Base-by-base conservation (phyloP, 2,329 filamentous ascomycete species). In the Penicillium sp. region DNA sequence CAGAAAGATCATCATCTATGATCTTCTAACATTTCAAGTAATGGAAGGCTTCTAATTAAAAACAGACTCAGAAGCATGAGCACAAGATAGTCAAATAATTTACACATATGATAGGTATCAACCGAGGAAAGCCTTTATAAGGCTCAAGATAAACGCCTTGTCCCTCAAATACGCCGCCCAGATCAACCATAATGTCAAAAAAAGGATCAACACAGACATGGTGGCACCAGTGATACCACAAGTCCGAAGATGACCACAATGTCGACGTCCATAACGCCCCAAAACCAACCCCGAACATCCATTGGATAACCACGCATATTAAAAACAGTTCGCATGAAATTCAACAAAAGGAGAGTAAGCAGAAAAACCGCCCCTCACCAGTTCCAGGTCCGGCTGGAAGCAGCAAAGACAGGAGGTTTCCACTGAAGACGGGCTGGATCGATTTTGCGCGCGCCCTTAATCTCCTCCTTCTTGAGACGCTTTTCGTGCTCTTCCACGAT, bases 371-470 rank as follows among this genome's bases (percentile, higher is more conserved):
- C 37, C 20, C n/a, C 50, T 70, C 69, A 97, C 93, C 93, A 97
- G 59, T 92, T 95, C 94, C 94, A 97, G 13, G 93, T 97, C 66
- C 93, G 83, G 64, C 86, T 90, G 14, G 89, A 90, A 1, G 93
- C 92, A 26, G 89, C 92, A 70, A 97, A 97, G 0, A 97, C 89
- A 0, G 94, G 94, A 11, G 94, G 93, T 74, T 96, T 97, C 94
- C 94, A 99, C 68, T 92, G 88, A 55, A 99, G 85, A 66, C 84
- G 83, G 20, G 85, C 82, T 0, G 92, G 82, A 59, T 96, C 89
- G 61, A 99, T 92, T 43, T 83, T 76, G 46, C 73, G 82, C 73
- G 87, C 88, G 57, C 87, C 85, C 75, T 95, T 97, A 51, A 84
- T 71, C 75, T 89, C 92, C 63, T 89, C 85, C 76, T 91, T 95